phyloP scores from a whole-genome alignment of 1,284 basidiomycete genomes.

The Marasmius oreades region DNA sequence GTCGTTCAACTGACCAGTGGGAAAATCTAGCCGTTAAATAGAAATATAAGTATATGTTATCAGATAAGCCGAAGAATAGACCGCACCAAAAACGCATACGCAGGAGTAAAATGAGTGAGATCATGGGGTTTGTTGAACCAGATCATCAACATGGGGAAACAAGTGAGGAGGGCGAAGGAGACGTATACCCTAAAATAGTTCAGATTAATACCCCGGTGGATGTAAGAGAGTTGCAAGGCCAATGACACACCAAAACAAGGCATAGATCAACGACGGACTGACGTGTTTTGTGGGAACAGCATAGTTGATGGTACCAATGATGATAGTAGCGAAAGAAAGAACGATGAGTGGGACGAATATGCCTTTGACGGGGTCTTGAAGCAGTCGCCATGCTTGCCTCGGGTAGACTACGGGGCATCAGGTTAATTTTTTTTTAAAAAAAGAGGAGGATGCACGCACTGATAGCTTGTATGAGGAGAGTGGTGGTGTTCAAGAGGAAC shows the following conservation, averaged over 20 bases:
- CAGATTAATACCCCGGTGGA: not conserved
- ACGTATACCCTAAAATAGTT: constrained; percentile 38
- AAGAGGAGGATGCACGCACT: constrained; percentile 26
- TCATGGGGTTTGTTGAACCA: constrained; percentile 50
- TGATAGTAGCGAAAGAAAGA: constrained; percentile 46
- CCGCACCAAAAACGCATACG: constrained; percentile 44
- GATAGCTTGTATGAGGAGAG: constrained; percentile 40
- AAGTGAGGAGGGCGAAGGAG: constrained; percentile 34
- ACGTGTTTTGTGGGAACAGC: constrained; percentile 35
- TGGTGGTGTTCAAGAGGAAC: constrained; percentile 39
- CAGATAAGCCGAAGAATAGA: not conserved
- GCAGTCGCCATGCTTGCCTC: constrained; percentile 36
- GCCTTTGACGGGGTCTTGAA: constrained; percentile 42
- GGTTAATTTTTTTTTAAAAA: not conserved
- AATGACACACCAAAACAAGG: constrained; percentile 39
- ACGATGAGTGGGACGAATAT: constrained; percentile 46
- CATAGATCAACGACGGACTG: constrained; percentile 33
- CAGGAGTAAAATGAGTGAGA: constrained; percentile 40
- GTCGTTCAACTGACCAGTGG: constrained; percentile 32
- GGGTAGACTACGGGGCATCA: constrained; percentile 34
- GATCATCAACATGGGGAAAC: constrained; percentile 47
- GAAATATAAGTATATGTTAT: not conserved
- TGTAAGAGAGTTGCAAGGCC: not conserved
- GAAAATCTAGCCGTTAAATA: constrained; percentile 38
- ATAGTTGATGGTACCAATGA: constrained; percentile 48